Evolutionary conservation across 176 grass and related monocot species (phyloP), one percentile per base, ranked within the genome.

Genomic region (Phragmites australis): DNA sequence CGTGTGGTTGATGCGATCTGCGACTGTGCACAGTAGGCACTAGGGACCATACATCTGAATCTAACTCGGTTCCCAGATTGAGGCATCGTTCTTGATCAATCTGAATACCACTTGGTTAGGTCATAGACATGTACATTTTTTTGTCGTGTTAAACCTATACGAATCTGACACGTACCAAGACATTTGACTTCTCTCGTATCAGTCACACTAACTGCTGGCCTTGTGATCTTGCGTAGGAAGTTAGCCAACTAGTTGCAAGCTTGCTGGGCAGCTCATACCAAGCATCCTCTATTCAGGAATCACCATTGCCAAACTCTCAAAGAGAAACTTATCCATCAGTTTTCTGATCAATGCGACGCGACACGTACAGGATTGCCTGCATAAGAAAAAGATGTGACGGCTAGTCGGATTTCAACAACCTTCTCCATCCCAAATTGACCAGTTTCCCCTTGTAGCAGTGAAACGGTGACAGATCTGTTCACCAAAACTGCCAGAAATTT

Each of bases 401-500:
- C 19, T 54, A 31, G 39, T 63, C 21, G 27, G 53, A 22, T 34
- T 64, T 44, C 13, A 1, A 17, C 8, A 15, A 37, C 22, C 45
- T 81, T 89, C 81, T 31, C 40, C 12, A 50, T 5, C 52, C 55
- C 40, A 48, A 21, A 65, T n/a, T 40, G 64, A 39, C 46, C 12
- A 2, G 56, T 65, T 89, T 77, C 71, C 49, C 18, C 9, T 58
- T 57, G 3, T 42, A 44, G 55, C 71, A 76, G 55, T 42, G 70
- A 16, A 45, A 52, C 82, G 51, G 45, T 30, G 54, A 52, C 70
- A 9, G 7, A 43, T 22, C 30, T 51, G 54, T 30, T 62, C 63
- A 13, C 53, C 71, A 60, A 46, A 23, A 59, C 68, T 27, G 26
- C 76, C 8, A n/a, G 62, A 30, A 54, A 74, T 68, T 26, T 65